phyloP scores from a whole-genome alignment of 108 stramenopile genomes.

The Pelagomonas calceolata region DNA sequence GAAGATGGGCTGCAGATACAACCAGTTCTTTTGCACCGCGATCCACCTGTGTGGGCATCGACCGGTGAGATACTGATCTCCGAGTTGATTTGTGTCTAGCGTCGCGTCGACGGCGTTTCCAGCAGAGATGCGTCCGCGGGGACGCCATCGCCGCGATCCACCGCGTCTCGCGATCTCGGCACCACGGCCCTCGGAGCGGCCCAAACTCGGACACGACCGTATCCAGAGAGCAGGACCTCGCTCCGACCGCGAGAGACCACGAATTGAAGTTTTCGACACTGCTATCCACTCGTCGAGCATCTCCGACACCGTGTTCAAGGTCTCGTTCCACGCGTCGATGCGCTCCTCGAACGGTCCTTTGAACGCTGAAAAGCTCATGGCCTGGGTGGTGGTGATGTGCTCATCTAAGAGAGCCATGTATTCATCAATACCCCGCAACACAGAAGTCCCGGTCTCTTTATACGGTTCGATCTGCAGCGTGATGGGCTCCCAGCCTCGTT shows the following conservation, averaged over 20 bases:
- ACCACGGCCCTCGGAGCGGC: too few species aligned
- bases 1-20: conserved; percentile 55
- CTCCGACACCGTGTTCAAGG: conserved; percentile 25
- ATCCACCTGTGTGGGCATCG: too few species aligned
- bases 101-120: too few species aligned
- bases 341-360: conserved; percentile 50
- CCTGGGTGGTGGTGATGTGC: conserved; percentile 51
- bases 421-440: conserved; percentile 41
- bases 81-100: too few species aligned
- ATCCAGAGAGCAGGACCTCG: too few species aligned
- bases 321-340: conserved; percentile 36
- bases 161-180: too few species aligned
- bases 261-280: too few species aligned
- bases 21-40: conserved; percentile 43
- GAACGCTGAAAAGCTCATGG: conserved; percentile 50
- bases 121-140: too few species aligned
- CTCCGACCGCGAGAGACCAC: too few species aligned
- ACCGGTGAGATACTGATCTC: too few species aligned
- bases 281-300: conserved; percentile 41
- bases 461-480: conserved; percentile 36
- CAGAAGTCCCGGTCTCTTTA: conserved; percentile 46
- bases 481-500: conserved; percentile 36
- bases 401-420: conserved; percentile 50
- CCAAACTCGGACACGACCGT: too few species aligned
- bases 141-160: too few species aligned